phyloP scores from a whole-genome alignment of 306 rosid genomes.

The Lithocarpus polystachyus region DNA sequence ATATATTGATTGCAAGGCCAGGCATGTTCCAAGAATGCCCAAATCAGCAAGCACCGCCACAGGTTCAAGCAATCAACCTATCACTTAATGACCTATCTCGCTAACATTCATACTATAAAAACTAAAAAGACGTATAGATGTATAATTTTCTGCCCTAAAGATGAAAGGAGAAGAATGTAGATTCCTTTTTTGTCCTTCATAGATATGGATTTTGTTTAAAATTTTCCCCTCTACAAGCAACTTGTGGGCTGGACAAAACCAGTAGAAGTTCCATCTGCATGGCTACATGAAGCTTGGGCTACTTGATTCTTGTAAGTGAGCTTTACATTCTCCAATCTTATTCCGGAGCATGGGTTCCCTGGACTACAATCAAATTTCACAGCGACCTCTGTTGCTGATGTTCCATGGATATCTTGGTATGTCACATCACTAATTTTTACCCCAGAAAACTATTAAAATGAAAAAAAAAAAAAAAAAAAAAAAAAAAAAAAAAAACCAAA shows the following conservation, averaged over 20 bases:
- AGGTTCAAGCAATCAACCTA: background rate
- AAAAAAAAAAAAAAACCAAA: too few species aligned
- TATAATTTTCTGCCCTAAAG: background rate
- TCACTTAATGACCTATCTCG: background rate
- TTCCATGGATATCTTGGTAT: constrained; percentile 29
- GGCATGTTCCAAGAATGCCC: constrained; percentile 1
- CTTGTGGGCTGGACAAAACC: constrained; percentile 32
- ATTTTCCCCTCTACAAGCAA: constrained; percentile 13
- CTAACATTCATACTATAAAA: background rate
- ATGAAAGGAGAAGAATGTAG: background rate
- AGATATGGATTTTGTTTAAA: background rate
- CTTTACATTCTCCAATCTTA: constrained; percentile 27
- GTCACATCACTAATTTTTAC: constrained; percentile 26
- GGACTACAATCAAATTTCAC: constrained; percentile 38
- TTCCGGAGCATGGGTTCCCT: constrained; percentile 18
- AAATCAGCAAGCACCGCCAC: constrained; percentile 13
- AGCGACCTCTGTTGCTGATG: constrained; percentile 32
- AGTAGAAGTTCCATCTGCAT: constrained; percentile 23
- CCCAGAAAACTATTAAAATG: constrained; percentile 12
- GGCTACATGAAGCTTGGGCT: constrained; percentile 20
- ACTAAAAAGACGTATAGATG: background rate
- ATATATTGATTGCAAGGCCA: background rate
- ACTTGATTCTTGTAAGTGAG: constrained; percentile 19
- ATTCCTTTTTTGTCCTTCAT: background rate
- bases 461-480: too few species aligned